A percentile compares a stretch with the other conserved stretches of the same genome.
phyloP scores from a whole-genome alignment of 148 eudicot genomes.

The Camellia granthamiana region DNA sequence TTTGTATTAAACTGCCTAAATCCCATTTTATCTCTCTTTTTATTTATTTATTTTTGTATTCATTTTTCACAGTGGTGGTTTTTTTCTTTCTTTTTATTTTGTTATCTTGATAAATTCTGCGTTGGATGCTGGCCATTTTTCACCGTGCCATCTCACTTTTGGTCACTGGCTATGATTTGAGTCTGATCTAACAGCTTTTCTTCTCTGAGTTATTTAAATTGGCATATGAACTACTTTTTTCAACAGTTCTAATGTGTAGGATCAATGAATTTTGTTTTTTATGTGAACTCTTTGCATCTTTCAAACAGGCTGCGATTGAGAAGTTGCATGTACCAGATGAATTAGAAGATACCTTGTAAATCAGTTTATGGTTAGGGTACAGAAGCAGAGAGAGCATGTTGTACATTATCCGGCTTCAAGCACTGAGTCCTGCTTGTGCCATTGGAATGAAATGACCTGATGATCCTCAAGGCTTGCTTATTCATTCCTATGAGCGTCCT shows the following conservation, averaged over 20 bases:
- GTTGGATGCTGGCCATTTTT: not conserved
- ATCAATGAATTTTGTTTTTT: not conserved
- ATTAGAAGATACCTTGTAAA: conserved; percentile 51
- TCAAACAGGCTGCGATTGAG: conserved; percentile 84
- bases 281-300: conserved; percentile 2
- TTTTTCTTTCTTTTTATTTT: not conserved
- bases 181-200: not conserved
- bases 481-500: not conserved
- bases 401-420: conserved; percentile 22
- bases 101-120: not conserved
- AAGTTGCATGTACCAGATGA: conserved; percentile 97
- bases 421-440: conserved; percentile 19
- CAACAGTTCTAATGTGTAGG: not conserved
- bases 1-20: not conserved
- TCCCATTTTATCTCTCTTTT: not conserved
- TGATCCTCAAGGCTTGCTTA: not conserved
- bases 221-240: not conserved
- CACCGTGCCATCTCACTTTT: not conserved
- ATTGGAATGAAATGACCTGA: conserved; percentile 1
- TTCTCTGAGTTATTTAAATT: not conserved
- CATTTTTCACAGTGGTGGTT: not conserved
- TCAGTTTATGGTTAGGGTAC: not conserved
- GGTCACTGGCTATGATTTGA: not conserved
- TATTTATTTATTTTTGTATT: not conserved
- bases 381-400: conserved; percentile 20